A percentile compares a stretch with the other conserved stretches of the same genome.
These are phyloP conservation scores for Paraglomus occultum DNA, from an alignment of 192 early-diverging fungal genomes.

Conservation along the genomic window DNA sequence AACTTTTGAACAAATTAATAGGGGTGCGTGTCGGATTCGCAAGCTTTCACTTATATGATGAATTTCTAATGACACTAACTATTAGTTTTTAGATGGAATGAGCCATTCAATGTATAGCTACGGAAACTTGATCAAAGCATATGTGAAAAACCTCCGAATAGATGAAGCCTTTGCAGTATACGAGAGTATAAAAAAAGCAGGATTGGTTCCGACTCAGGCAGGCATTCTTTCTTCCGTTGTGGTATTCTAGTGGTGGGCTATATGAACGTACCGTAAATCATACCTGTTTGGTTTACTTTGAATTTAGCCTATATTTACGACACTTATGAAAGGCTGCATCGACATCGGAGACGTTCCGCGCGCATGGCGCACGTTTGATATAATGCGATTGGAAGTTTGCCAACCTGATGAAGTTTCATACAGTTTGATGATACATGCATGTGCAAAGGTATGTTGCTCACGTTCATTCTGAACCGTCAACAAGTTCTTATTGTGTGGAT, in stretches of 20 bases:
- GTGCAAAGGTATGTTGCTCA: constrained; percentile 55
- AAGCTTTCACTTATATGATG: background rate
- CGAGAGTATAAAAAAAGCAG: constrained; percentile 67
- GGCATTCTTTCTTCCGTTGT: constrained; percentile 22
- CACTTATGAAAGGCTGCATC: constrained; percentile 80
- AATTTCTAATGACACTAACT: background rate
- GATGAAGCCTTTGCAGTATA: constrained; percentile 76
- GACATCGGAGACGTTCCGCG: constrained; percentile 63
- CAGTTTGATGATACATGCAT: constrained; percentile 90
- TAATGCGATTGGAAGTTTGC: constrained; percentile 74
- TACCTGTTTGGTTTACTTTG: constrained; percentile 32
- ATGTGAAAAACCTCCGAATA: constrained; percentile 53
- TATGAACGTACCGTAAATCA: constrained; percentile 36
- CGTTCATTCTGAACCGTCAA: background rate
- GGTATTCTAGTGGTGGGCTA: constrained; percentile 35
- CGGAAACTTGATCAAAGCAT: constrained; percentile 70
- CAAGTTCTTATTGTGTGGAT: background rate
- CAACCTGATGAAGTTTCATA: constrained; percentile 79
- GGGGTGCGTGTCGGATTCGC: constrained; percentile 36
- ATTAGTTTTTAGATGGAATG: constrained; percentile 6
- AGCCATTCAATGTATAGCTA: constrained; percentile 65
- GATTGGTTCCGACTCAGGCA: constrained; percentile 49
- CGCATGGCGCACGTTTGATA: constrained; percentile 90
- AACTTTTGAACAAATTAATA: constrained; percentile 64
- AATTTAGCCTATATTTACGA: constrained; percentile 68